Evolutionary conservation across 768 basidiomycete species (phyloP), one percentile per base, ranked within the genome.

Genomic region (Suillus sp.): DNA sequence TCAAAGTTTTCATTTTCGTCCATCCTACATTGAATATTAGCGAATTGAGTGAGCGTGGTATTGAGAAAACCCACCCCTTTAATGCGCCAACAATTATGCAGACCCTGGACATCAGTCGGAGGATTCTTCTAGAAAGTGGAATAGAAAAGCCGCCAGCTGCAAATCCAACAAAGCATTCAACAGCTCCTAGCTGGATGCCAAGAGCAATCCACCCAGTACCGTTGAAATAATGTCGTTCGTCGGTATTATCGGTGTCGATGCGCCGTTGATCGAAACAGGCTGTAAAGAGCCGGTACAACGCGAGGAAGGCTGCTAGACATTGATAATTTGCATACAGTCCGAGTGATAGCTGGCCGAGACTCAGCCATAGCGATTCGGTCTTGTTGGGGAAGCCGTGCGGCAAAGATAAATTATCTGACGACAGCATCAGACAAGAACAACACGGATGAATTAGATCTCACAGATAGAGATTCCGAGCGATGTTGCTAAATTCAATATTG

Each of bases 91-190:
- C 81, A 63, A 84, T 81, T 22, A 93, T 70, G 66, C 76, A 81
- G 0, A 79, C 81, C 53, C 90, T 80, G 3, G 80, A 79, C 13
- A 87, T 43, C 59, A 88, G 73, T 50, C 88, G 79, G 40, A 93
- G 64, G 25, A 86, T 75, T 18, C 91, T 83, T 42, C 92, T 80
- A 10, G 82, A 78, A 16, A 93, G 66, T 1, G 79, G 75, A 11
- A 82, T 67, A 1, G 79, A 83, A 68, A 91, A 91, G 9, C 78
- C 78, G 32, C 78, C 80, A 16, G 77, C 74, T 3, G 80, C 81
- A 66, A 91, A 92, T 1, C 90, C 92, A 11, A 88, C 69, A 7
- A 85, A 72, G 6, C 83, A 85, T 74, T 93, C 92, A 54, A 87
- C 70, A 3, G 84, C 84, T 11, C 89, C 89, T 30, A 92, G 69